Base-by-base conservation (phyloP, 2,329 filamentous ascomycete species). In the Penicillium olsonii region DNA sequence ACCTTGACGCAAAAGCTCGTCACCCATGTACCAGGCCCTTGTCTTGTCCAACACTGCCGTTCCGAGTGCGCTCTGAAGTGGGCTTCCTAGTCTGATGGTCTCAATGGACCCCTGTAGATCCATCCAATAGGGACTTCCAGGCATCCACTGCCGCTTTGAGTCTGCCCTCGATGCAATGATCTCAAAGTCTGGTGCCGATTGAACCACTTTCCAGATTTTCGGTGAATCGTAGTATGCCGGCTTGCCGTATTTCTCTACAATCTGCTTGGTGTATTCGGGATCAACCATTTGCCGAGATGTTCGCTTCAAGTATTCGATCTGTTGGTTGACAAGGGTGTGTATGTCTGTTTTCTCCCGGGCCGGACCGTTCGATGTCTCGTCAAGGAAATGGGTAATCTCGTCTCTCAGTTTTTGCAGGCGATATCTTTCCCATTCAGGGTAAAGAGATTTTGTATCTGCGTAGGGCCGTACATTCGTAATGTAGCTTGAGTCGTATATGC, bases 381-480 rank as follows among this genome's bases (percentile, higher is more conserved):
- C 33, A 2, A 56, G 44, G 29, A 50, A 40, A 19, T 48, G 2
- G 6, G 31, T 50, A 12, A 54, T 48, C 8, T 56, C 52, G 24
- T 56, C 53, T 33, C 45, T 48, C 9, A 54, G 17, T 39, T 61
- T 63, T 27, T 48, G 50, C 15, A 63, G 46, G 19, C 62, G 55
- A 24, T 60, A 65, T 19, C 39, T 27, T 1, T 48, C 50, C 56
- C 58, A 65, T 40, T 62, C 50, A 3, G 50, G 45, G 38, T 65
- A 65, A 2, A 65, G 54, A 2, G 45, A 15, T 3, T 31, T n/a
- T 9, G 54, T 42, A 37, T 61, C 41, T 2, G 55, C 43, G 27
- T 62, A 59, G 3, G 58, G 52, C 12, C 61, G 49, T 3, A 63
- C 50, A 14, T 61, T 61, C n/a, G 54, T 55, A 10, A 61, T 53